These are phyloP conservation scores for Stromatinia cepivora DNA, from an alignment of 2,329 filamentous ascomycete genomes.

Conservation along the genomic window DNA sequence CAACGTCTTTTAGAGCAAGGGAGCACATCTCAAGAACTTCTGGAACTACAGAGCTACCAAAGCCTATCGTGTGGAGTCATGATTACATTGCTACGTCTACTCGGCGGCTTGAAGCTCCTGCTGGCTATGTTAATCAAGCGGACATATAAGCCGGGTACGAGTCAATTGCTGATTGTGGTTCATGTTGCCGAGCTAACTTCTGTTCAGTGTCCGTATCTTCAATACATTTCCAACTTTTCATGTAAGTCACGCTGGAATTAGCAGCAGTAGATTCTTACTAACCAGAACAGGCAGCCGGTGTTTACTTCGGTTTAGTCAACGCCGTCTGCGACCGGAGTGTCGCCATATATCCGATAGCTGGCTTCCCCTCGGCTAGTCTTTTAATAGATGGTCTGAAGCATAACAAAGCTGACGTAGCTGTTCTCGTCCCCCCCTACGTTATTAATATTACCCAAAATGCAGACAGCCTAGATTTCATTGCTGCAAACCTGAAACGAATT, in stretches of 20 bases:
- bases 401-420: slow-evolving; percentile 15
- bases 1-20: slow-evolving; percentile 40
- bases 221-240: slow-evolving; percentile 18
- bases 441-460: slow-evolving; percentile 9
- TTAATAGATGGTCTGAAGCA: slow-evolving; percentile 16
- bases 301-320: slow-evolving; percentile 11
- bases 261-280: neutral
- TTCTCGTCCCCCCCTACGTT: slow-evolving; percentile 16
- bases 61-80: slow-evolving; percentile 16
- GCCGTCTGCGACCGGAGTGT: neutral
- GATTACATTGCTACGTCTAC: neutral
- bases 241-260: neutral
- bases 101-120: neutral
- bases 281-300: neutral
- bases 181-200: neutral
- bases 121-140: slow-evolving; percentile 8
- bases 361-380: slow-evolving; percentile 6
- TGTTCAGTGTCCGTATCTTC: slow-evolving; percentile 2
- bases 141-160: slow-evolving; percentile 7
- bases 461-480: slow-evolving; percentile 12
- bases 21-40: slow-evolving; percentile 39
- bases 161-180: no score
- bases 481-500: neutral
- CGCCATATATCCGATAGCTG: slow-evolving; percentile 8
- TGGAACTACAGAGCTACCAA: slow-evolving; percentile 16